These are phyloP conservation scores for Pseudoneurospora amorphoporcata DNA, from an alignment of 495 filamentous ascomycete genomes.

Conservation along the genomic window DNA sequence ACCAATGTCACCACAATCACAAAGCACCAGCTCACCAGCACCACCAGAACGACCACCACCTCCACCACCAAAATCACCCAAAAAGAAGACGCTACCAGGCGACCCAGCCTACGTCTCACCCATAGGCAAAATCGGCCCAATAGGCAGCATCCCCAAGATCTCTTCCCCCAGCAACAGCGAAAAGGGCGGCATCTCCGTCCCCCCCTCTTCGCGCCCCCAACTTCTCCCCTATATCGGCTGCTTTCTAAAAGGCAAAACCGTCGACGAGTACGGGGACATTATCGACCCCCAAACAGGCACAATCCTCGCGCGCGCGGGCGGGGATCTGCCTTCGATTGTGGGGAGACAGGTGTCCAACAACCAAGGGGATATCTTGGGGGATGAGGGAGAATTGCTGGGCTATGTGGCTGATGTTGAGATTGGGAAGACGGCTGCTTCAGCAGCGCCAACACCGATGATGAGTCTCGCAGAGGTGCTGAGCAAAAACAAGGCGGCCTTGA, in stretches of 20 bases:
- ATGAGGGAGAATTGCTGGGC: conserved; percentile 34
- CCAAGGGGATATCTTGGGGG: conserved; percentile 34
- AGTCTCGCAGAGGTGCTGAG: conserved; percentile 30
- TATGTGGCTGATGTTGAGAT: conserved; percentile 37
- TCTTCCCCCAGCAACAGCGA: conserved; percentile 1
- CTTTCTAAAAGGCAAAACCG: conserved; percentile 59
- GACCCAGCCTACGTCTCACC: conserved; percentile 22
- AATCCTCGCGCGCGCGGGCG: conserved; percentile 34
- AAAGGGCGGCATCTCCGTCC: conserved; percentile 9
- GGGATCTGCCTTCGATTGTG: conserved; percentile 38
- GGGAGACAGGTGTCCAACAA: conserved; percentile 31
- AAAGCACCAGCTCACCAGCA: neutral
- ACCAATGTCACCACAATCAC: neutral
- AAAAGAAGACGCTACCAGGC: conserved; percentile 3
- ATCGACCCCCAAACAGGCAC: conserved; percentile 46
- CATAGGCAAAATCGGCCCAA: conserved; percentile 19
- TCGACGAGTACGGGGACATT: conserved; percentile 65
- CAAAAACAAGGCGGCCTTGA: conserved; percentile 23
- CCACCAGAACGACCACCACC: neutral
- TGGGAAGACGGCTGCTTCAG: conserved; percentile 3
- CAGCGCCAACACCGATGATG: conserved; percentile 5
- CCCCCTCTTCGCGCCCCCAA: conserved; percentile 10
- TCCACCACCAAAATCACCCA: neutral
- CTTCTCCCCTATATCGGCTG: conserved; percentile 32
- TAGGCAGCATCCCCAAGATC: conserved; percentile 8